Conservation (phyloP, 257 asterid genomes). For the Misopates orontium region DNA sequence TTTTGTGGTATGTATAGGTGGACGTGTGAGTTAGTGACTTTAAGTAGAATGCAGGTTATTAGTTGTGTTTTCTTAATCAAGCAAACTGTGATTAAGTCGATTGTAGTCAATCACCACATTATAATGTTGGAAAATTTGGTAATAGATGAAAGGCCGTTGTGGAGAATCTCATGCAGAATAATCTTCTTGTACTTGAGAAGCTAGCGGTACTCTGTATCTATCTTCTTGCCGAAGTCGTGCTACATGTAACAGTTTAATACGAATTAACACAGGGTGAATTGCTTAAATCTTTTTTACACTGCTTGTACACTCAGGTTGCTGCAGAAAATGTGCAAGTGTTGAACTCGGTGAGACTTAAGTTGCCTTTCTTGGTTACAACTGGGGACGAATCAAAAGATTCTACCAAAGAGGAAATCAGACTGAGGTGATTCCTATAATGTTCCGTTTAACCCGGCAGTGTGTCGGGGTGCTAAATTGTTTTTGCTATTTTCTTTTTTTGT, state of each 20-base stretch:
- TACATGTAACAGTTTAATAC: neutral
- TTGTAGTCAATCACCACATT: neutral
- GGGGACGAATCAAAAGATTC: constrained; percentile 78
- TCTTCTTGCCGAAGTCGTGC: neutral
- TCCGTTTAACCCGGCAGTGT: neutral
- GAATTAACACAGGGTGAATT: neutral
- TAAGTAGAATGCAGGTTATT: neutral
- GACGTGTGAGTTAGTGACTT: neutral
- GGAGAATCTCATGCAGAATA: neutral
- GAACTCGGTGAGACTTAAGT: constrained; percentile 76
- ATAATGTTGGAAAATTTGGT: neutral
- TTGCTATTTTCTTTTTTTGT: neutral
- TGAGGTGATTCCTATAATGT: constrained; percentile 50
- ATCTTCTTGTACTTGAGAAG: constrained; percentile 2
- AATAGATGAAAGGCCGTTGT: neutral
- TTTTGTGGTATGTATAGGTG: neutral
- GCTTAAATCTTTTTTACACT: constrained; percentile 4
- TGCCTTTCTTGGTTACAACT: constrained; percentile 91
- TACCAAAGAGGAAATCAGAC: constrained; percentile 83
- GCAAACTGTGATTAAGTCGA: constrained; percentile 8
- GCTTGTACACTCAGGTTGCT: constrained; percentile 58
- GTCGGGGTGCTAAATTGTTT: constrained; percentile 8
- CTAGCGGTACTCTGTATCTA: constrained; percentile 15
- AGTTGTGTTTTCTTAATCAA: neutral
- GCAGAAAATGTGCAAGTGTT: constrained; percentile 76